These are phyloP conservation scores for Periconia sp. DNA, from an alignment of 2,329 filamentous ascomycete species.

Conservation along the genomic window DNA sequence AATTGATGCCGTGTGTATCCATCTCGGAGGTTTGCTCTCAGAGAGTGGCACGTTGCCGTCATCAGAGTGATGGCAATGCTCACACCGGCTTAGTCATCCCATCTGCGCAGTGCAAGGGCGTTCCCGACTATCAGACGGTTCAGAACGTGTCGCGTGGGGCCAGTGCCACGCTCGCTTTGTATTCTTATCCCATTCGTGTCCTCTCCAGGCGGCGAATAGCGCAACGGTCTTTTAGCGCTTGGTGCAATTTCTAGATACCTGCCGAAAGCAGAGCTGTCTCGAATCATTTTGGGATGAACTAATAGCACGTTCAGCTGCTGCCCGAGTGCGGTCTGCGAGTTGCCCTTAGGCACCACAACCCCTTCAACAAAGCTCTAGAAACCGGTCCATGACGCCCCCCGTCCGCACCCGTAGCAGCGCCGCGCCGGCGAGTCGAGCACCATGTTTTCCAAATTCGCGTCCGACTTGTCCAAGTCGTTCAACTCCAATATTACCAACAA, in stretches of 20 bases:
- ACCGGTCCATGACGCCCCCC: conserved; percentile 37
- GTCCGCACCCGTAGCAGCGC: conserved; percentile 22
- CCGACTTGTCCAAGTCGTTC: conserved; percentile 80
- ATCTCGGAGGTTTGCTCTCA: no score
- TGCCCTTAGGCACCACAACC: conserved; percentile 22
- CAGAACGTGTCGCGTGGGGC: conserved; percentile 20
- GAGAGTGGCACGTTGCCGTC: no score
- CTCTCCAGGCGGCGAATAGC: not conserved
- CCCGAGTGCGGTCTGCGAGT: conserved; percentile 23
- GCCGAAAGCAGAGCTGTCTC: conserved; percentile 2
- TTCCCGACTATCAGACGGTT: not conserved
- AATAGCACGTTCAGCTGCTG: conserved; percentile 17
- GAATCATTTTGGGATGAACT: conserved; percentile 1
- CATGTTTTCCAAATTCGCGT: conserved; percentile 81
- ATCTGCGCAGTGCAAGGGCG: not conserved
- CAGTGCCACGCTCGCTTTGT: conserved; percentile 9
- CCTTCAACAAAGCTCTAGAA: conserved; percentile 15
- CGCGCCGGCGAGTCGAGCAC: conserved; percentile 43
- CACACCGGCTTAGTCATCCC: conserved; percentile 1
- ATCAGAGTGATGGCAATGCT: not conserved
- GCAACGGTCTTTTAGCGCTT: not conserved
- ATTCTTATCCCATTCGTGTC: conserved; percentile 6
- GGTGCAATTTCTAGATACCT: not conserved
- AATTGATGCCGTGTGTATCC: conserved; percentile 12
- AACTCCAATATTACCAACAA: conserved; percentile 91